These are phyloP conservation scores for Inga laurina DNA, from an alignment of 306 rosid species.

Conservation along the genomic window DNA sequence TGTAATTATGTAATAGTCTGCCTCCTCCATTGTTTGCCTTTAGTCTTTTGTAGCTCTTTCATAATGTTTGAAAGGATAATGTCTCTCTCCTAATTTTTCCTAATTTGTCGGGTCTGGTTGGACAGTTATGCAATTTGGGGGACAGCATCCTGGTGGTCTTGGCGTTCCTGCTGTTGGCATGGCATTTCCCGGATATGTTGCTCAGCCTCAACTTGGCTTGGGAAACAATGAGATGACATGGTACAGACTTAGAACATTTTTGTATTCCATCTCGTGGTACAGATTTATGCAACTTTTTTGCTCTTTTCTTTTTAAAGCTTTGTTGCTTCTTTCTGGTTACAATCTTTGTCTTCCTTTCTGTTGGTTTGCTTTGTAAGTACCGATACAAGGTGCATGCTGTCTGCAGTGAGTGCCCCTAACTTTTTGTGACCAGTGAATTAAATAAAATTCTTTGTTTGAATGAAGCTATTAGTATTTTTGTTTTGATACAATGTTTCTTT, in stretches of 20 bases:
- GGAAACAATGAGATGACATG: conserved; percentile 98
- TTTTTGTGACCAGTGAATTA: not conserved
- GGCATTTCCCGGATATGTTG: conserved; percentile 99
- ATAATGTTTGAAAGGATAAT: not conserved
- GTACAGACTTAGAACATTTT: conserved; percentile 39
- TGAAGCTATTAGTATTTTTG: not conserved
- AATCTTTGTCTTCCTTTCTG: not conserved
- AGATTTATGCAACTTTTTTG: not conserved
- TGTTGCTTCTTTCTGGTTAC: conserved; percentile 11
- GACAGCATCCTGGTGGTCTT: conserved; percentile 96
- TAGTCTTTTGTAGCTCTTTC: conserved; percentile 13
- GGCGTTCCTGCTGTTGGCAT: conserved; percentile 99
- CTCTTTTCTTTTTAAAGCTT: not conserved
- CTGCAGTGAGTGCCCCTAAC: not conserved
- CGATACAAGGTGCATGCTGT: not conserved
- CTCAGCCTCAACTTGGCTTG: conserved; percentile 79
- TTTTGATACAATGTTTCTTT: not conserved
- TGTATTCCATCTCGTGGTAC: conserved; percentile 5
- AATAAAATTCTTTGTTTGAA: not conserved
- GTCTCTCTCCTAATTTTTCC: not conserved
- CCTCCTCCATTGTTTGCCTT: not conserved
- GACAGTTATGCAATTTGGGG: conserved; percentile 95
- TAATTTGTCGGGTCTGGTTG: conserved; percentile 18
- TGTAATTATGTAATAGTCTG: not conserved
- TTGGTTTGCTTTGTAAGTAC: not conserved